A percentile compares a stretch with the other conserved stretches of the same genome.
Conservation (phyloP, 805 yeast genomes). For the Myxozyma mucilagina region DNA sequence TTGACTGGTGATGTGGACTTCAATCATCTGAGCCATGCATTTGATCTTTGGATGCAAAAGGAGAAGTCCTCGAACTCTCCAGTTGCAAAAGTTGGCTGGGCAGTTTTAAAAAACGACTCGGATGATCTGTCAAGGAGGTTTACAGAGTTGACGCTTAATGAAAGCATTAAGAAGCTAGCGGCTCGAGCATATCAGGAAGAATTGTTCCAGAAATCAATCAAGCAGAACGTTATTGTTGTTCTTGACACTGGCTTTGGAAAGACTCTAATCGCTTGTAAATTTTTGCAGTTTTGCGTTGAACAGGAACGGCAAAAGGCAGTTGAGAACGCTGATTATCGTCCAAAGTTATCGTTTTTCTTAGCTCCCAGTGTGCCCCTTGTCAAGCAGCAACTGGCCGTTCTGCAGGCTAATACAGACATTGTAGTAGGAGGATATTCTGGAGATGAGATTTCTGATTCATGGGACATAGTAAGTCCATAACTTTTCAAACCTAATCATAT, state of each 20-base stretch:
- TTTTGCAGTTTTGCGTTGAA: not conserved
- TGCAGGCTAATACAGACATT: not conserved
- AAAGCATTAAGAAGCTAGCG: not conserved
- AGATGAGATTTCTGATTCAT: not conserved
- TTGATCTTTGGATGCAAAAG: not conserved
- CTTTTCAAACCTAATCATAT: not conserved
- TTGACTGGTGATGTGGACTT: not conserved
- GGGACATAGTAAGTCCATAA: not conserved
- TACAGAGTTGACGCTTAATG: not conserved
- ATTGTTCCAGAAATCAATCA: constrained; percentile 6
- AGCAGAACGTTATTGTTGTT: constrained; percentile 12
- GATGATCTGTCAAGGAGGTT: not conserved
- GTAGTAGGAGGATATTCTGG: not conserved
- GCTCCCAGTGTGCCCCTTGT: constrained; percentile 1
- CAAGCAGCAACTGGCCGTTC: not conserved
- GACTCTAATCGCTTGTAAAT: constrained; percentile 14
- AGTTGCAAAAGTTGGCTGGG: not conserved
- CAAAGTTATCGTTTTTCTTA: not conserved
- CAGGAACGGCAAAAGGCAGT: not conserved
- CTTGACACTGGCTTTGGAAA: constrained; percentile 20
- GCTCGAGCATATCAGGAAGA: constrained; percentile 17
- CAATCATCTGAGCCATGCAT: not conserved
- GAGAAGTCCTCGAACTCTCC: not conserved
- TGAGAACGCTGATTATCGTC: not conserved
- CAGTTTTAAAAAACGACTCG: not conserved